Base-by-base conservation (phyloP, 73 alveolate genomes). In the Paramecium caudatum region DNA sequence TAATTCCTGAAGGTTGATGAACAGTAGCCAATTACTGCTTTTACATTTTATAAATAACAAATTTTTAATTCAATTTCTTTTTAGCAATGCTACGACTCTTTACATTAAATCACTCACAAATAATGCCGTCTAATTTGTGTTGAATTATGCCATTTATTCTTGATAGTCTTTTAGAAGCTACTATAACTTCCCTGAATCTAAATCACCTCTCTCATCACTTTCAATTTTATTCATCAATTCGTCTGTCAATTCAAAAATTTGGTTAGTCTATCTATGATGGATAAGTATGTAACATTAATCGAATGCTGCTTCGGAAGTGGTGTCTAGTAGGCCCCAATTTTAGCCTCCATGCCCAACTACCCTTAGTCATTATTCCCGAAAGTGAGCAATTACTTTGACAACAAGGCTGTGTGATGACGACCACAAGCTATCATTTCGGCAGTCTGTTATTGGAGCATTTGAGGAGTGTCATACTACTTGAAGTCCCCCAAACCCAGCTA, bases 401-500 rank as follows among this genome's bases (percentile, higher is more conserved):
- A 41, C 3, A 39, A 34, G 9, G 33, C 62, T 41, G 88, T 21
- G 21, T 74, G 88, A 21, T 21, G 39, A 41, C 65, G 36, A 10
- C 88, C 88, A 74, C 88, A 74, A 2, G 62, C 39, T 6, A 74
- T 74, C 68, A 74, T 27, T 23, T 41, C 43, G n/a, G 25, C 47
- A 27, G 8, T 16, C 30, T 45, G 13, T 39, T 21, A 21, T 17
- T 37, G 13, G 16, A 74, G 10, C 21, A 27, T 37, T 27, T 74
- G 37, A 3, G 88, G 88, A 21, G 62, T 74, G 43, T 74, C 88
- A 16, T 74, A 74, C 43, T 74, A 17, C 19, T 74, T 74, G 21
- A 21, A 74, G 43, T 74, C 88, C 32, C 62, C 62, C 46, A 74
- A 74, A 34, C 88, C 88, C 15, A 74, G 32, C 19, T 74, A 74